phyloP scores from a whole-genome alignment of 2,329 filamentous ascomycete species.

The Thermomyces lanuginosus region DNA sequence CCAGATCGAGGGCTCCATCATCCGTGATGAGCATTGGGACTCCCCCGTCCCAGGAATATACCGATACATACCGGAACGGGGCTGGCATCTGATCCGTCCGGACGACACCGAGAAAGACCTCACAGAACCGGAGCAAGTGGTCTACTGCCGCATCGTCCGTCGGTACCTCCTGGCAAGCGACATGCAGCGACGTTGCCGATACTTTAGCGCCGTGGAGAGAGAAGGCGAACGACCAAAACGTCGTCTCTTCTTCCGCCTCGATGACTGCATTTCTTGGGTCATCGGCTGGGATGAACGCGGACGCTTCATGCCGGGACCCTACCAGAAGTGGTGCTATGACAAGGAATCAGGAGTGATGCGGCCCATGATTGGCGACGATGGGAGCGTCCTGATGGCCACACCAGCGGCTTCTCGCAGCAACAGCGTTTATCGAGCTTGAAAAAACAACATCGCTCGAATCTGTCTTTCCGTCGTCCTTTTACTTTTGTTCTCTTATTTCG shows the following conservation, averaged over 20 bases:
- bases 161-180: slow-evolving; percentile 34
- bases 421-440: no score
- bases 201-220: slow-evolving; percentile 24
- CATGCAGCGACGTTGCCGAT: slow-evolving; percentile 31
- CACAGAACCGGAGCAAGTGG: slow-evolving; percentile 22
- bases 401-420: slow-evolving; percentile 18
- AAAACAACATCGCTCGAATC: no score
- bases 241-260: slow-evolving; percentile 34
- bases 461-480: neutral
- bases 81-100: slow-evolving; percentile 33
- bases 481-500: slow-evolving; percentile 1
- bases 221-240: slow-evolving; percentile 22
- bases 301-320: slow-evolving; percentile 35
- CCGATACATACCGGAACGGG: slow-evolving; percentile 33
- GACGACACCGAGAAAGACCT: slow-evolving; percentile 20
- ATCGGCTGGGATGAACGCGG: slow-evolving; percentile 34
- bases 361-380: slow-evolving; percentile 17
- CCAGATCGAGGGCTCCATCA: slow-evolving; percentile 21
- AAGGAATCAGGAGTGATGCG: slow-evolving; percentile 21
- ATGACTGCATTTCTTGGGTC: slow-evolving; percentile 34
- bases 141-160: slow-evolving; percentile 34
- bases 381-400: slow-evolving; percentile 18
- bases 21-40: slow-evolving; percentile 33
- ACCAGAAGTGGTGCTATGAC: slow-evolving; percentile 34
- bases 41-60: slow-evolving; percentile 33